A percentile compares a stretch with the other conserved stretches of the same genome.
These are phyloP conservation scores for Cytospora piceae DNA, from an alignment of 2,329 filamentous ascomycete genomes.

Conservation along the genomic window DNA sequence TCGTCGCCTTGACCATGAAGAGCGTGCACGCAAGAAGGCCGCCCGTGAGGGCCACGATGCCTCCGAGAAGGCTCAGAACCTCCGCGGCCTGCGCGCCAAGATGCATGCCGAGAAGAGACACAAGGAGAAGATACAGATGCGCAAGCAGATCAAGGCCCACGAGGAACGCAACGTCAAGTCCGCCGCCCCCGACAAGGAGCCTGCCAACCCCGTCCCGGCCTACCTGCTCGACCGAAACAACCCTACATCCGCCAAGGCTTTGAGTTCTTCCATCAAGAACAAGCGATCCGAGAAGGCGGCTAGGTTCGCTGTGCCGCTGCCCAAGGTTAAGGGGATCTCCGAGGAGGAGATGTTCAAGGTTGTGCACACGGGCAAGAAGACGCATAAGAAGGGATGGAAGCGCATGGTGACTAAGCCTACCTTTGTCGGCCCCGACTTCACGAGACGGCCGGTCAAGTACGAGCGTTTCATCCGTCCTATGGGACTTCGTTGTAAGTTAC, in stretches of 20 bases:
- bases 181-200: constrained; percentile 74
- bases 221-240: constrained; percentile 87
- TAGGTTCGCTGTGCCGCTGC: constrained; percentile 87
- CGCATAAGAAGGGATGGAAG: constrained; percentile 72
- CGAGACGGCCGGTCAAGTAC: constrained; percentile 79
- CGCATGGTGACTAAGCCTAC: constrained; percentile 76
- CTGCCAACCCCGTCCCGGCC: constrained; percentile 80
- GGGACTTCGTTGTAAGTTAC: constrained; percentile 45
- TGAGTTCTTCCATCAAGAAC: constrained; percentile 86
- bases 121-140: constrained; percentile 98
- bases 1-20: constrained; percentile 70
- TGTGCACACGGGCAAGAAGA: constrained; percentile 95
- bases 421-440: constrained; percentile 92
- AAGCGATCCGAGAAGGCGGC: constrained; percentile 93
- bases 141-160: constrained; percentile 90
- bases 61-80: constrained; percentile 88
- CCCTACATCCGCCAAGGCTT: constrained; percentile 44
- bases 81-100: constrained; percentile 90
- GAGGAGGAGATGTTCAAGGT: constrained; percentile 94
- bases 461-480: constrained; percentile 59
- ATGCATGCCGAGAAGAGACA: constrained; percentile 90
- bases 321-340: constrained; percentile 89
- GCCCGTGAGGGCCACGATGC: constrained; percentile 89
- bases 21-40: constrained; percentile 81
- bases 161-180: constrained; percentile 97